A percentile compares a stretch with the other conserved stretches of the same genome.
These are phyloP conservation scores for Neofusicoccum laricinum DNA, from an alignment of 2,329 filamentous ascomycete genomes.

Conservation along the genomic window DNA sequence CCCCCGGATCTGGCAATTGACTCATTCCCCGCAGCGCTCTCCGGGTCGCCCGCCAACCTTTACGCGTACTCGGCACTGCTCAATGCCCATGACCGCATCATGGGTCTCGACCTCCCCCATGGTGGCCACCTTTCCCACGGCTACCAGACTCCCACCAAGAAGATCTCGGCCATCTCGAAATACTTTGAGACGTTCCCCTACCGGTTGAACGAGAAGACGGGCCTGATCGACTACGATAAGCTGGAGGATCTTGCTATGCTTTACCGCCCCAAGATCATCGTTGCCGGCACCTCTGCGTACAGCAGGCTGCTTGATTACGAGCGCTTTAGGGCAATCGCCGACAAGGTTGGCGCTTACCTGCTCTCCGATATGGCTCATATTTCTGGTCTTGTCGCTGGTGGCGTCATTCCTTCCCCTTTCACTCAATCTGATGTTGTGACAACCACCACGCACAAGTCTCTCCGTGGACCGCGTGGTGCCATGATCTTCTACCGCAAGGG, in stretches of 20 bases:
- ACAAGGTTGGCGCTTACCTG: slow-evolving; percentile 90
- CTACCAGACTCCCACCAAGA: slow-evolving; percentile 83
- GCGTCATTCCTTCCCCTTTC: slow-evolving; percentile 92
- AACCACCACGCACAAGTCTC: slow-evolving; percentile 98
- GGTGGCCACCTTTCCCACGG: slow-evolving; percentile 95
- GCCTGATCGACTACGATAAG: slow-evolving; percentile 94
- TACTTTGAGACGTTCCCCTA: slow-evolving; percentile 99
- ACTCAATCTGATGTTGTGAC: slow-evolving; percentile 92
- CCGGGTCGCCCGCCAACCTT: slow-evolving; percentile 72
- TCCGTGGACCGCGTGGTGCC: slow-evolving; percentile 92
- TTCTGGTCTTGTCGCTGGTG: slow-evolving; percentile 88
- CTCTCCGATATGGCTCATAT: slow-evolving; percentile 99
- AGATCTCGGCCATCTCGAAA: slow-evolving; percentile 93
- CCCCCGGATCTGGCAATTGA: slow-evolving; percentile 20
- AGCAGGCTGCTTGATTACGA: slow-evolving; percentile 96
- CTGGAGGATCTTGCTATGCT: slow-evolving; percentile 86
- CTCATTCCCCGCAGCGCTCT: slow-evolving; percentile 59
- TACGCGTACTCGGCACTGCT: slow-evolving; percentile 91
- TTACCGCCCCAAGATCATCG: slow-evolving; percentile 93
- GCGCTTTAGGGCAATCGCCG: slow-evolving; percentile 93
- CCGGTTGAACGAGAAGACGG: slow-evolving; percentile 82
- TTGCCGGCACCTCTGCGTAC: slow-evolving; percentile 97
- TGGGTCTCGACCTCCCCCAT: slow-evolving; percentile 95
- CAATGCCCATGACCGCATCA: slow-evolving; percentile 88
- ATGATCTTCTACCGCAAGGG: slow-evolving; percentile 99